Conservation (phyloP, 306 rosid species). For the Quercus suber region DNA sequence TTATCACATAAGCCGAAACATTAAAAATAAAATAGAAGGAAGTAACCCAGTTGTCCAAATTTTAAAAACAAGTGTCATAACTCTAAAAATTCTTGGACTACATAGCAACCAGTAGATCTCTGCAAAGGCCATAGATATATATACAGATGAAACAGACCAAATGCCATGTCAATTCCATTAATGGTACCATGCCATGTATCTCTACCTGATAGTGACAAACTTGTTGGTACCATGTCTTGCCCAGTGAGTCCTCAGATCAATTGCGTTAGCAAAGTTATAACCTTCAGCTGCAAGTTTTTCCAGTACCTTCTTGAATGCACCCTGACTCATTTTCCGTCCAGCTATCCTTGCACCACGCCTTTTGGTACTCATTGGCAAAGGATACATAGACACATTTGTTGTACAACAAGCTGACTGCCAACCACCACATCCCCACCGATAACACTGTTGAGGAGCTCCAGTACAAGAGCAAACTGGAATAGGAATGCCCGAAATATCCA, state of each 20-base stretch:
- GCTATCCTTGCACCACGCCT: conserved; percentile 98
- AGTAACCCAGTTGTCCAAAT: conserved; percentile 37
- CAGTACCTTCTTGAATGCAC: conserved; percentile 96
- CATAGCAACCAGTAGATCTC: conserved; percentile 52
- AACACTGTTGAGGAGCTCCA: conserved; percentile 85
- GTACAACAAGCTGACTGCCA: conserved; percentile 99
- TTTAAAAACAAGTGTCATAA: conserved; percentile 38
- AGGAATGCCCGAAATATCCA: conserved; percentile 86
- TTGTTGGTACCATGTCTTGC: conserved; percentile 99
- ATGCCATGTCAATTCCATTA: conserved; percentile 30
- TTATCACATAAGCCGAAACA: conserved; percentile 47
- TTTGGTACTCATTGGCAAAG: conserved; percentile 96
- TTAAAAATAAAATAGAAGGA: conserved; percentile 29
- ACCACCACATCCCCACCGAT: conserved; percentile 97
- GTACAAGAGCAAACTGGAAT: conserved; percentile 96
- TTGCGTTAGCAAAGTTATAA: conserved; percentile 82
- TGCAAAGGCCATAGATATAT: conserved; percentile 60
- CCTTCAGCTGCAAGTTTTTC: conserved; percentile 97
- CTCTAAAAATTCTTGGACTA: conserved; percentile 46
- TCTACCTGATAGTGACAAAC: conserved; percentile 97
- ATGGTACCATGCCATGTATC: conserved; percentile 24
- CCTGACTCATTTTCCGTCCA: conserved; percentile 98
- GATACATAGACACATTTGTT: conserved; percentile 75
- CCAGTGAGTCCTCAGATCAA: conserved; percentile 93
- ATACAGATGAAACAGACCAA: conserved; percentile 55